These are phyloP conservation scores for Nadsonia commutata DNA, from an alignment of 1,139 yeast genomes.

Conservation along the genomic window DNA sequence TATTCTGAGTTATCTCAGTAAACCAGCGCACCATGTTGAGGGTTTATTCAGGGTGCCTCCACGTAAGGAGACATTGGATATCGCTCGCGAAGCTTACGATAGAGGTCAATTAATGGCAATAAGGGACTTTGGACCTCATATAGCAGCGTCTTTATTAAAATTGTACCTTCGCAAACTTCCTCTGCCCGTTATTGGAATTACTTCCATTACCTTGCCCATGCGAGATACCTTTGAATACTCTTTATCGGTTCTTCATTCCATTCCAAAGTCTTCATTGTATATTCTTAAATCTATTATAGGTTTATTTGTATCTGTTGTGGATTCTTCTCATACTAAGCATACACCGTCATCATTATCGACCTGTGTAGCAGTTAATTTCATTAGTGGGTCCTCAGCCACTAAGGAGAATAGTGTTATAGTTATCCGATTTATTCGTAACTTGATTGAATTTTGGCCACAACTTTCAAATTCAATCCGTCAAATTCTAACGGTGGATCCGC, in stretches of 20 bases:
- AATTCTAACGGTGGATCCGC: not conserved
- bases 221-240: slow-evolving; percentile 18
- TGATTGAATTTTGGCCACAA: slow-evolving; percentile 19
- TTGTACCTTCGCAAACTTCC: slow-evolving; percentile 24
- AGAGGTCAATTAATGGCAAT: slow-evolving; percentile 25
- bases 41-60: slow-evolving; percentile 18
- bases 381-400: slow-evolving; percentile 16
- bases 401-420: slow-evolving; percentile 17
- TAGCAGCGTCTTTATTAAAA: slow-evolving; percentile 24
- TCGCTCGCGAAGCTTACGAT: slow-evolving; percentile 24
- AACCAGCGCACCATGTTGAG: slow-evolving; percentile 13
- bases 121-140: slow-evolving; percentile 25
- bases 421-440: slow-evolving; percentile 14
- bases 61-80: slow-evolving; percentile 14
- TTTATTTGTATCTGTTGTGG: slow-evolving; percentile 11
- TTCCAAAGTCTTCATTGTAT: slow-evolving; percentile 13
- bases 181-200: slow-evolving; percentile 20
- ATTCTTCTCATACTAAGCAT: slow-evolving; percentile 11
- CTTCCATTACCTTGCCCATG: slow-evolving; percentile 17
- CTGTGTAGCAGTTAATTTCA: slow-evolving; percentile 21
- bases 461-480: not conserved
- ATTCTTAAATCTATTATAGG: slow-evolving; percentile 13
- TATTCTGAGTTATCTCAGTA: slow-evolving; percentile 14
- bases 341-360: slow-evolving; percentile 15
- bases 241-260: slow-evolving; percentile 10